phyloP scores from a whole-genome alignment of 2,329 filamentous ascomycete genomes.

The Diaporthe ampelina region DNA sequence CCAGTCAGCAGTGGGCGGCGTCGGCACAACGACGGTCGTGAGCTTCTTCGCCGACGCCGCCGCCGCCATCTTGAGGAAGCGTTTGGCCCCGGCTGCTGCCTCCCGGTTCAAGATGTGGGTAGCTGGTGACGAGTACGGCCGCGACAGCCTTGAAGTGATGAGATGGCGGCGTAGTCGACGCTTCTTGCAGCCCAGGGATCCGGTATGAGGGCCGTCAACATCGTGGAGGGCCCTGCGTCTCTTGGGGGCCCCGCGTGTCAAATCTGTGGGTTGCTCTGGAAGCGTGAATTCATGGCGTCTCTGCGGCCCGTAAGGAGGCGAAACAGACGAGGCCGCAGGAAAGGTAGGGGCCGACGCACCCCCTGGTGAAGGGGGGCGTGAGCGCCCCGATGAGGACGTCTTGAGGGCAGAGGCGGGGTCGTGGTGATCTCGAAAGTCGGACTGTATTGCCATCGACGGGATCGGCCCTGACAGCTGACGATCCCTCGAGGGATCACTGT shows the following conservation, averaged over 20 bases:
- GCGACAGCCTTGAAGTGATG: constrained; percentile 78
- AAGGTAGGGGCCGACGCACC: neutral
- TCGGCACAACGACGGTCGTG: constrained; percentile 34
- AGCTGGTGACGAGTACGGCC: constrained; percentile 77
- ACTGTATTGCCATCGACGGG: constrained; percentile 29
- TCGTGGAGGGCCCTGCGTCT: constrained; percentile 67
- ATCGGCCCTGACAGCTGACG: neutral
- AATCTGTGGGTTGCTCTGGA: neutral
- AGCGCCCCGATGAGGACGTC: constrained; percentile 6
- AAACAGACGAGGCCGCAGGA: neutral
- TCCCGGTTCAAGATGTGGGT: constrained; percentile 78
- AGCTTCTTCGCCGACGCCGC: constrained; percentile 53
- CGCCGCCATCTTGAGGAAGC: constrained; percentile 64
- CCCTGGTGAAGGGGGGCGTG: neutral
- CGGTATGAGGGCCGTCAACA: constrained; percentile 70
- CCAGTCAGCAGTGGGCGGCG: constrained; percentile 37
- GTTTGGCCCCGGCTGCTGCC: constrained; percentile 59
- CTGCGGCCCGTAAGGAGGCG: neutral
- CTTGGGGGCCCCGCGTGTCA: constrained; percentile 52
- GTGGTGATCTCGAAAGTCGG: constrained; percentile 15
- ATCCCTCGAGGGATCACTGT: neutral
- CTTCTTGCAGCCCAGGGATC: constrained; percentile 72
- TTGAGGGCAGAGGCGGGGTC: constrained; percentile 17
- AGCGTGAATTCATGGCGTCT: neutral
- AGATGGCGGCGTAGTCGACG: constrained; percentile 73